Evolutionary conservation across 2,329 filamentous ascomycete genomes (phyloP).

Genomic region (Polychaeton citri): DNA sequence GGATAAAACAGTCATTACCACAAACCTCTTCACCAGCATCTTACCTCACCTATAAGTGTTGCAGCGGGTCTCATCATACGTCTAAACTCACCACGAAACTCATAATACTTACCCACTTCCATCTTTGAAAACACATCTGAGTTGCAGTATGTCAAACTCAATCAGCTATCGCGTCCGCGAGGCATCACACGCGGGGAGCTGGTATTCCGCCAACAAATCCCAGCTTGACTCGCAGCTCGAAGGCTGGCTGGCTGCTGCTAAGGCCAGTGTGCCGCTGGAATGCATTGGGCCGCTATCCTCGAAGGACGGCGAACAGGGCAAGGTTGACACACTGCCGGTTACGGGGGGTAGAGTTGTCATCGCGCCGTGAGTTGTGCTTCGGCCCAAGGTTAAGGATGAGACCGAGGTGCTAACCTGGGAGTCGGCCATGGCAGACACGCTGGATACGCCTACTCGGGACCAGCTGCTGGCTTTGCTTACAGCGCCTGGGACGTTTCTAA

Average conservation of each 20-base stretch:
- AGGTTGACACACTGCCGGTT: slow-evolving; percentile 45
- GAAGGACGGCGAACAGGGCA: too few species aligned
- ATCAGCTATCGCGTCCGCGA: slow-evolving; percentile 26
- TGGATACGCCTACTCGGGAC: slow-evolving; percentile 83
- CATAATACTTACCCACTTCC: too few species aligned
- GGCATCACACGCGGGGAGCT: slow-evolving; percentile 71
- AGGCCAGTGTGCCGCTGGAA: slow-evolving; percentile 48
- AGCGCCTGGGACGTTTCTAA: slow-evolving; percentile 70
- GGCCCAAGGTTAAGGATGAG: slow-evolving; percentile 6
- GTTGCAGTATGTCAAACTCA: too few species aligned
- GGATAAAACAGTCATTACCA: too few species aligned
- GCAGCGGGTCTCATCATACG: too few species aligned
- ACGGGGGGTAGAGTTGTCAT: slow-evolving; percentile 72
- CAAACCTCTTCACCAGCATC: too few species aligned
- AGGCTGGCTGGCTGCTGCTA: slow-evolving; percentile 59
- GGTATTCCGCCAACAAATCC: slow-evolving; percentile 57
- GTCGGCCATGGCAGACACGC: slow-evolving; percentile 71
- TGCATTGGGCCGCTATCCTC: slow-evolving; percentile 39
- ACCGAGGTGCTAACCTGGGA: too few species aligned
- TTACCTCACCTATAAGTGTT: too few species aligned
- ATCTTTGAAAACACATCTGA: too few species aligned
- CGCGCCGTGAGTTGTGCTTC: slow-evolving; percentile 56
- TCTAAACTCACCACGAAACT: too few species aligned
- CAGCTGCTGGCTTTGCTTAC: slow-evolving; percentile 90
- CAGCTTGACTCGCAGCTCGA: slow-evolving; percentile 59